Evolutionary conservation across 148 eudicot genomes (phyloP), one percentile per base, ranked within the genome.

Genomic region (Fagopyrum esculentum): DNA sequence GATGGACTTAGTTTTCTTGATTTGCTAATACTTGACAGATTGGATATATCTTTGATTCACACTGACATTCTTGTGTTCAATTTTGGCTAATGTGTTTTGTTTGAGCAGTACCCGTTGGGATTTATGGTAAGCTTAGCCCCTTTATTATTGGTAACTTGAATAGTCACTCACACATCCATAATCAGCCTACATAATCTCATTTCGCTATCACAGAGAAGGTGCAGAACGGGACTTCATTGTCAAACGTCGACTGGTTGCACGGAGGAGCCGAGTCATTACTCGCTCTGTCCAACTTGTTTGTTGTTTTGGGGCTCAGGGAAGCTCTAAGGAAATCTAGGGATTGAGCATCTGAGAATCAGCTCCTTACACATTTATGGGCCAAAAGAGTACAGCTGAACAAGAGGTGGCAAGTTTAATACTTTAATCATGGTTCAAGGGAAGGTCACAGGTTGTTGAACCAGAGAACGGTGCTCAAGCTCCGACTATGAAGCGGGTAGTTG

Each of bases 71-170:
- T 55, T 11, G 3, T 56, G 44, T 68, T 77, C 66, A 55, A 46
- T 55, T 79, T 77, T 54, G 47, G 17, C 6, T 66, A 7, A 2
- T 71, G 55, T 71, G 74, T 11, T 66, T 63, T 43, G 15, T 66
- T 71, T 71, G 51, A 45, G 52, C 74, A 71, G 74, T 71, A 61
- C 99, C 99, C 17, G 99, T 97, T 72, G 99, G 99, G 83, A 95
- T 95, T 73, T 92, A 95, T 71, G 99, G 98, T 95, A 90, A 83
- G 81, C 75, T 82, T 26, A 40, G 35, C 43, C 55, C 55, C 19
- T 71, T 69, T 69, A 40, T 5, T 71, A 17, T 13, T 22, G 26
- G 19, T n/a, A 3, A n/a, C 35, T 6, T 1, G 11, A 57, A 6
- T 19, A 19, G 8, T 22, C 26, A 5, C 35, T 22, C 40, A 35